These are phyloP conservation scores for Sapria himalayana DNA, from an alignment of 345 rosid genomes.

Conservation along the genomic window DNA sequence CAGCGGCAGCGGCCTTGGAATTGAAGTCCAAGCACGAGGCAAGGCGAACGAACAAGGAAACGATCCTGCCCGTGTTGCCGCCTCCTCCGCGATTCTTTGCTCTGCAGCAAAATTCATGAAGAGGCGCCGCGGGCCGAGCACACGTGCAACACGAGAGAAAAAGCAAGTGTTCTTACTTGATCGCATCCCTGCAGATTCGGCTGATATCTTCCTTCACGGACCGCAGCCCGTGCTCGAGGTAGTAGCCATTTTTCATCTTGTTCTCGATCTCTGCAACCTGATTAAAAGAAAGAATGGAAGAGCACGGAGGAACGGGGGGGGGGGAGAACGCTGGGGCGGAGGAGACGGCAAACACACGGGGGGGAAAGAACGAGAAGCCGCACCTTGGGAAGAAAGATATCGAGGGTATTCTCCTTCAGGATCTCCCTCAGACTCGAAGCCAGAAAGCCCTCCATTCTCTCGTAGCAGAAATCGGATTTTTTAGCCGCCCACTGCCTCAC, in stretches of 20 bases:
- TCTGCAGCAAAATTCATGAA: slow-evolving; percentile 20
- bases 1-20: slow-evolving; percentile 37
- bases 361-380: no score
- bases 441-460: slow-evolving; percentile 84
- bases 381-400: slow-evolving; percentile 83
- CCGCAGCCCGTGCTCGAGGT: slow-evolving; percentile 59
- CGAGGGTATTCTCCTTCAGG: slow-evolving; percentile 80
- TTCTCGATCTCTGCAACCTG: slow-evolving; percentile 82
- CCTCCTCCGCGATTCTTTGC: slow-evolving; percentile 56
- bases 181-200: slow-evolving; percentile 96
- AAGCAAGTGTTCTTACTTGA: slow-evolving; percentile 89
- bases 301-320: no score
- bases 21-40: slow-evolving; percentile 78
- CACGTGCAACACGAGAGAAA: not conserved
- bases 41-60: slow-evolving; percentile 60
- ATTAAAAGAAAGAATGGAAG: slow-evolving; percentile 9
- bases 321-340: no score
- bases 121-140: not conserved
- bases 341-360: no score
- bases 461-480: slow-evolving; percentile 69
- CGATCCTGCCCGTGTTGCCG: slow-evolving; percentile 56
- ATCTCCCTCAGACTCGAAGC: slow-evolving; percentile 73
- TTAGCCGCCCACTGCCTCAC: slow-evolving; percentile 76
- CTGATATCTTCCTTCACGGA: slow-evolving; percentile 89
- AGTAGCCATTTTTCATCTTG: slow-evolving; percentile 69